A percentile compares a stretch with the other conserved stretches of the same genome.
Conservation (phyloP, 2,329 filamentous ascomycete genomes). For the Epichloe elymi region DNA sequence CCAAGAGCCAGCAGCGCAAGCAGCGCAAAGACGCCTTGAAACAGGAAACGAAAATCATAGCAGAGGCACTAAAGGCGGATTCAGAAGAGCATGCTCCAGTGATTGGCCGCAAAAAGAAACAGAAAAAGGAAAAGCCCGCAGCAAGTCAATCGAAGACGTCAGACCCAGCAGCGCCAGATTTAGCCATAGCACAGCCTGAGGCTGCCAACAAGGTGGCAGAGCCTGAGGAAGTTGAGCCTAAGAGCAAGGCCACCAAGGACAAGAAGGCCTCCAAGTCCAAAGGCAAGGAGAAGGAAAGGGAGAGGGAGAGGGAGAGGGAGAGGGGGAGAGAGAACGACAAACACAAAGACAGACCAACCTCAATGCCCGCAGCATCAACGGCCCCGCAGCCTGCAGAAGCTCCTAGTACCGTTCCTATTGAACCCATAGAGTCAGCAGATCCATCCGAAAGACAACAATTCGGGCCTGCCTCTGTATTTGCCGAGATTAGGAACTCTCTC, state of each 20-base stretch:
- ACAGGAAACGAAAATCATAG: slow-evolving; percentile 44
- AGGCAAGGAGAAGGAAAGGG: slow-evolving; percentile 15
- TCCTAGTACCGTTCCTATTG: slow-evolving; percentile 9
- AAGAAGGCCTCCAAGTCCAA: slow-evolving; percentile 20
- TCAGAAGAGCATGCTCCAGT: slow-evolving; percentile 55
- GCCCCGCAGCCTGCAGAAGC: slow-evolving; percentile 7
- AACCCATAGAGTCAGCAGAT: slow-evolving; percentile 9
- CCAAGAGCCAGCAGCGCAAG: slow-evolving; percentile 70
- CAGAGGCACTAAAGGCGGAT: slow-evolving; percentile 37
- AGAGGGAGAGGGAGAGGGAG: slow-evolving; percentile 9
- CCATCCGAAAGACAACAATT: slow-evolving; percentile 17
- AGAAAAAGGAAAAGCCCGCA: slow-evolving; percentile 55
- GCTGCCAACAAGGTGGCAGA: not conserved
- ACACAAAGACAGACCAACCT: slow-evolving; percentile 5
- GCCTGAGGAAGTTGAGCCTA: slow-evolving; percentile 9
- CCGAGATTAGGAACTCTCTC: slow-evolving; percentile 20
- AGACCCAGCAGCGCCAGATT: not conserved
- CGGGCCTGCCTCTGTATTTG: slow-evolving; percentile 22
- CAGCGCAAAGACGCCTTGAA: slow-evolving; percentile 56
- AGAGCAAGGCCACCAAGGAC: slow-evolving; percentile 18
- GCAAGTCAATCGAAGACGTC: slow-evolving; percentile 5
- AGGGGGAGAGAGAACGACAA: slow-evolving; percentile 4
- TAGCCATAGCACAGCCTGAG: not conserved
- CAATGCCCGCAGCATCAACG: slow-evolving; percentile 3
- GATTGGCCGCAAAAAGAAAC: slow-evolving; percentile 74